phyloP scores from a whole-genome alignment of 805 yeast species.

The Lipomyces yamadae region DNA sequence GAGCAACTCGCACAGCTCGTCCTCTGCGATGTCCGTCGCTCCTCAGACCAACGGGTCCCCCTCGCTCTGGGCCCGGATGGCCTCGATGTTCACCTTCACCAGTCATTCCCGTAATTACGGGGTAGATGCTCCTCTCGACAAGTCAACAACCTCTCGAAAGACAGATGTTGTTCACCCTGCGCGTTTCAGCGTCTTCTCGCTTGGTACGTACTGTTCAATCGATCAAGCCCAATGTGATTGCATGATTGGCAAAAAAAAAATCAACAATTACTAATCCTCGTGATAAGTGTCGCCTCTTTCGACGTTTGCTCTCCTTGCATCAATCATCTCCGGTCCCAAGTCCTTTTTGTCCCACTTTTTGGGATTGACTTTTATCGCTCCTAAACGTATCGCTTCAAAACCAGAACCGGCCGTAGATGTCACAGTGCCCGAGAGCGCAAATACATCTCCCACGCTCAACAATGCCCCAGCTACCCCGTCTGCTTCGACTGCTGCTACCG shows the following conservation, averaged over 20 bases:
- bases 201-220: slow-evolving; percentile 3
- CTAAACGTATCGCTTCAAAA: slow-evolving; percentile 4
- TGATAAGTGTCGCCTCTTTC: slow-evolving; percentile 7
- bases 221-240: background rate
- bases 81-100: background rate
- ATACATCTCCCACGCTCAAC: background rate
- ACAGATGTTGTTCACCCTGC: background rate
- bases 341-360: background rate
- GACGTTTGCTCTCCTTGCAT: background rate
- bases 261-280: background rate
- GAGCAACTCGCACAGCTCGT: background rate
- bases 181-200: slow-evolving; percentile 4
- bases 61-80: slow-evolving; percentile 8
- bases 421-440: background rate
- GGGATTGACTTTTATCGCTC: background rate
- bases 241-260: too few relatives aligned
- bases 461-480: background rate
- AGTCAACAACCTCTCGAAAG: background rate
- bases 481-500: background rate
- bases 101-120: background rate
- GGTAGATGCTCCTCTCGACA: background rate
- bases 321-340: slow-evolving; percentile 5
- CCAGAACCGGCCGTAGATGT: background rate
- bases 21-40: slow-evolving; percentile 9
- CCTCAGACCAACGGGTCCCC: background rate